Percentiles rank a stretch among this genome's conserved stretches.
Conservation (phyloP, 371 early-diverging fungal genomes). For the Mortierella sp. region DNA sequence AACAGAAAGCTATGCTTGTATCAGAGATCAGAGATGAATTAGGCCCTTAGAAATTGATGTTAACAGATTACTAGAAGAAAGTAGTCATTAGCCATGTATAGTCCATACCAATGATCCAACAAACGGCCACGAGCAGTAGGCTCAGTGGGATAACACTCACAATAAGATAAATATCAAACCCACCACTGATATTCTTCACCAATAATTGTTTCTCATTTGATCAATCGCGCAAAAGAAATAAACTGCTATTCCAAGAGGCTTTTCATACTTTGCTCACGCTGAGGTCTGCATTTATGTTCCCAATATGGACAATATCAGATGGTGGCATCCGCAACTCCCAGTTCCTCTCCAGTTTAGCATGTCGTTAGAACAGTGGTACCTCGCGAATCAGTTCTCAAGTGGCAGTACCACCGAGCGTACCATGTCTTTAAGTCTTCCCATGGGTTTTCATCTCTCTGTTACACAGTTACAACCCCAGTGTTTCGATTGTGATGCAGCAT, state of each 20-base stretch:
- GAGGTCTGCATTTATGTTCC: not conserved
- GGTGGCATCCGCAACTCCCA: not conserved
- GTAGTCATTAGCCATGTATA: no score
- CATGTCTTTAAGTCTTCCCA: not conserved
- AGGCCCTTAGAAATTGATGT: conserved; percentile 54
- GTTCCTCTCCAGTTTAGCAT: not conserved
- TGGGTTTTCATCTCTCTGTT: not conserved
- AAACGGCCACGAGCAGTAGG: no score
- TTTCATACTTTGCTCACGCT: not conserved
- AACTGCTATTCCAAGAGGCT: not conserved
- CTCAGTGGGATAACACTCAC: no score
- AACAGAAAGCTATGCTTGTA: conserved; percentile 88
- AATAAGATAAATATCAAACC: no score
- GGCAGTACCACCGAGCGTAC: not conserved
- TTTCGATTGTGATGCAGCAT: not conserved
- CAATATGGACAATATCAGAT: not conserved
- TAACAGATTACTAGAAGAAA: no score
- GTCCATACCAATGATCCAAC: no score
- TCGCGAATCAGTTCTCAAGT: not conserved
- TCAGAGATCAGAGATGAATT: conserved; percentile 89
- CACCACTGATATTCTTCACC: no score
- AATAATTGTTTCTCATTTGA: no score
- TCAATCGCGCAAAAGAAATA: no score
- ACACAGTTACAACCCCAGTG: not conserved
- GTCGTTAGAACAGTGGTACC: not conserved